Percentiles rank a stretch among this genome's conserved stretches.
Evolutionary conservation across 176 grass and related monocot genomes (phyloP).

Genomic region (Cenchrus americanus): DNA sequence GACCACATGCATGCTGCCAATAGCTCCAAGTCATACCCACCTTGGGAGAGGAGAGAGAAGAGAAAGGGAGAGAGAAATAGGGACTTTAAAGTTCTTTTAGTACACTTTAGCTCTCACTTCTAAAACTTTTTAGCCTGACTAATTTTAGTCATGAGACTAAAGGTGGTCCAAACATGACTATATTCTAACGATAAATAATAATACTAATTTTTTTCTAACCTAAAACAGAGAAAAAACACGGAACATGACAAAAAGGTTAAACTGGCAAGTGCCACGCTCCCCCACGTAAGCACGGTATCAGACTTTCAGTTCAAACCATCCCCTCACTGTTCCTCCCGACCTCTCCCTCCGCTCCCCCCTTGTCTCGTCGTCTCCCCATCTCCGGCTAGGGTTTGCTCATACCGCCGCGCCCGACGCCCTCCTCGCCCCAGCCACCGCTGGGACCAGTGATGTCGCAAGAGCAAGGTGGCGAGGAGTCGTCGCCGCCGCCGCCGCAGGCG

Average conservation of each 20-base stretch:
- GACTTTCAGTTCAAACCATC: slow-evolving; percentile 36
- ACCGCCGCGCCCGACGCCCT: not conserved
- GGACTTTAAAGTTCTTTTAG: too few relatives aligned
- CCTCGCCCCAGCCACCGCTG: not conserved
- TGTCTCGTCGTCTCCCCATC: slow-evolving; percentile 22
- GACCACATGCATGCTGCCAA: too few relatives aligned
- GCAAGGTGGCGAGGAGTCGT: not conserved
- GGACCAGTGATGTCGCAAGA: slow-evolving; percentile 22
- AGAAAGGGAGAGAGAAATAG: too few relatives aligned
- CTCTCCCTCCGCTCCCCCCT: slow-evolving; percentile 8
- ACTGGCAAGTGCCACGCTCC: not conserved
- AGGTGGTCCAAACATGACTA: too few relatives aligned
- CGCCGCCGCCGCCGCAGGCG: slow-evolving; percentile 14
- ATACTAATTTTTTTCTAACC: too few relatives aligned
- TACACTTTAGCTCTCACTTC: too few relatives aligned
- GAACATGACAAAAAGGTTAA: not conserved
- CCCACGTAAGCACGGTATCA: not conserved
- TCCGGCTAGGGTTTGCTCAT: slow-evolving; percentile 43
- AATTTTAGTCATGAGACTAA: too few relatives aligned
- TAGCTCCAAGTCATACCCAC: too few relatives aligned
- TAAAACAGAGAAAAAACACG: not conserved
- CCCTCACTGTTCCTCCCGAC: slow-evolving; percentile 24
- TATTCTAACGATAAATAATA: too few relatives aligned
- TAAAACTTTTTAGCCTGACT: too few relatives aligned
- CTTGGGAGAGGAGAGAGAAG: too few relatives aligned